Evolutionary conservation across 1,284 basidiomycete species (phyloP), one percentile per base, ranked within the genome.

Genomic region (Nidula niveotomentosa): DNA sequence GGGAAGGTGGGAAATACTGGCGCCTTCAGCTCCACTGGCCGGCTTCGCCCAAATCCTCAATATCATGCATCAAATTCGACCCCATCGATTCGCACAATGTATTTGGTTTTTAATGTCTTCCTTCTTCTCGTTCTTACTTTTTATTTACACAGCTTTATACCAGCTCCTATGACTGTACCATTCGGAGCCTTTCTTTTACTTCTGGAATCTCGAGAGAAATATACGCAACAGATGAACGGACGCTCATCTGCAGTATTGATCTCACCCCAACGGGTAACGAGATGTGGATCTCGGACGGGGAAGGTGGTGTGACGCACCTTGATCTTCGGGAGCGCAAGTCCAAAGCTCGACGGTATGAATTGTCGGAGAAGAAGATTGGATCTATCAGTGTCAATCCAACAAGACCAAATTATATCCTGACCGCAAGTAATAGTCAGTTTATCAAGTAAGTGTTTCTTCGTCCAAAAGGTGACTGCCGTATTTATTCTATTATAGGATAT

Each of bases 11-110:
- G 1, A 86, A 81, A 65, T 86, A 86, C 61, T 92, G 87, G 86
- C 80, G 83, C n/a, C 67, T 93, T 53, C 91, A 93, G 65, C 73
- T 79, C 23, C 91, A 93, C 60, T 93, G 91, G 91, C 91, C 90
- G 0, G 86, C 86, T 2, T 86, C 85, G 0, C 76, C 88, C 8
- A 85, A 85, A 62, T 91, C 89, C 0, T 91, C 90, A 1, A 85
- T 93, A 53, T 91, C 89, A 2, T 80, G 76, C 52, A 77, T 93
- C 55, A 90, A 86, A 64, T 76, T 93, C 53, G 84, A 91, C 62
- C 89, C 90, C 6, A 72, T 80, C 36, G 78, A 93, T 63, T 75
- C 86, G 0, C 86, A 91, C 61, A 88, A 77, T 56, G 90, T 90
- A 67, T 58, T 78, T 68, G 23, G 36, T 13, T 49, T 52, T 23